These are phyloP conservation scores for Neonothopanus nambi DNA, from an alignment of 1,284 basidiomycete species.

Conservation along the genomic window DNA sequence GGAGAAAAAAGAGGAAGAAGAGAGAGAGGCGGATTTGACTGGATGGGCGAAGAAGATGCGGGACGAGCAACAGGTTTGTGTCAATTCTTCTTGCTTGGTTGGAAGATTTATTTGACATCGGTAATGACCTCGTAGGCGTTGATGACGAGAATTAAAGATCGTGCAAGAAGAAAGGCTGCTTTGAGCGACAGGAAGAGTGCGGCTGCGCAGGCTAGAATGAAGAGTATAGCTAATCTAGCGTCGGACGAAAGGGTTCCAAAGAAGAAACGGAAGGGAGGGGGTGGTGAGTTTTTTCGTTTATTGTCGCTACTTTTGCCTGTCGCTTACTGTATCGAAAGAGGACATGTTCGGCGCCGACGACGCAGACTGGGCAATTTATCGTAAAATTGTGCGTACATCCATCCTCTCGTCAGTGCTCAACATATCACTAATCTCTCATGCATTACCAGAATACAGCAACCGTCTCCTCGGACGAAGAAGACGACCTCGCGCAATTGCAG, in stretches of 20 bases:
- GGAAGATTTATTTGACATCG: not conserved
- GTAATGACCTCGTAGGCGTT: constrained; percentile 49
- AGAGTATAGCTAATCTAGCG: constrained; percentile 91
- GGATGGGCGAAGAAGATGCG: constrained; percentile 76
- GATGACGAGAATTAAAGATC: constrained; percentile 85
- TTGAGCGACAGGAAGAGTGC: constrained; percentile 94
- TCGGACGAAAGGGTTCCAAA: constrained; percentile 78
- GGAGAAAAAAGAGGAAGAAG: constrained; percentile 76
- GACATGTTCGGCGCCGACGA: constrained; percentile 96
- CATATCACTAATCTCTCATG: not conserved
- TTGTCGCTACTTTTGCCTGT: not conserved
- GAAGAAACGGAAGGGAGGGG: constrained; percentile 44
- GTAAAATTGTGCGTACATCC: constrained; percentile 77
- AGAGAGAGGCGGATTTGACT: constrained; percentile 68
- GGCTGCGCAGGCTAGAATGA: constrained; percentile 96
- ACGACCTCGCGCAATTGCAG: constrained; percentile 77
- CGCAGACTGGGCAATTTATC: constrained; percentile 97
- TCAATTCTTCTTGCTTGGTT: not conserved
- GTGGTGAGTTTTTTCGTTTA: not conserved
- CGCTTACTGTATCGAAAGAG: constrained; percentile 51
- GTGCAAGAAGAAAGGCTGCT: constrained; percentile 81
- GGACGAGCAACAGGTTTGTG: constrained; percentile 75
- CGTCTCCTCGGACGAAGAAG: constrained; percentile 95
- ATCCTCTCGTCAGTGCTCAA: not conserved
- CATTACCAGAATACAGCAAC: constrained; percentile 69